These are phyloP conservation scores for Suillus subalutaceus DNA, from an alignment of 768 basidiomycete genomes.

Conservation along the genomic window DNA sequence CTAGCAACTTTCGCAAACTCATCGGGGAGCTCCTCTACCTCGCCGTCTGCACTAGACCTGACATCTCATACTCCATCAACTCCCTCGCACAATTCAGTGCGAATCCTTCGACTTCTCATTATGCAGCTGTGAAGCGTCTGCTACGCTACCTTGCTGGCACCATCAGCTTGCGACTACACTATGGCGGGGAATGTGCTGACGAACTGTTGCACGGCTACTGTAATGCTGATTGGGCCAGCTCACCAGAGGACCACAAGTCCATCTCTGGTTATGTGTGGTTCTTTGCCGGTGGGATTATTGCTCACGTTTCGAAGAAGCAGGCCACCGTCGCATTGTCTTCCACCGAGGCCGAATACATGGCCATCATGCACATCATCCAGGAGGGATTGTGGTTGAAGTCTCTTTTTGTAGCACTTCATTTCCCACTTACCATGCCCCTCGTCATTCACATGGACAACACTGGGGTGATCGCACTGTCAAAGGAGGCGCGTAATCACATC, in stretches of 20 bases:
- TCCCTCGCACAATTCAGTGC: background rate
- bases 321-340: no score
- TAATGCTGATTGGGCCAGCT: background rate
- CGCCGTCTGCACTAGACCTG: background rate
- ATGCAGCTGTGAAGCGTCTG: background rate
- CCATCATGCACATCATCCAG: no score
- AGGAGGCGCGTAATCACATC: no score
- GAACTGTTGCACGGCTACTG: background rate
- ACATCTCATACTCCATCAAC: background rate
- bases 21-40: background rate
- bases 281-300: background rate
- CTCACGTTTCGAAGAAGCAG: no score
- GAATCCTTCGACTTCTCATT: background rate
- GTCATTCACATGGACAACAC: no score
- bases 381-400: no score
- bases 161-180: accelerated
- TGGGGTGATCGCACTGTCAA: no score
- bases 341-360: no score
- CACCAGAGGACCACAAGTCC: background rate
- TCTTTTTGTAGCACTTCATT: no score
- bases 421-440: no score
- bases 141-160: background rate
- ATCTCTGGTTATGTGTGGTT: background rate
- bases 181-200: background rate
- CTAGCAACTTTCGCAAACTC: background rate